phyloP scores from a whole-genome alignment of 177 flowering plant genomes.

The Vitis hybrid region DNA sequence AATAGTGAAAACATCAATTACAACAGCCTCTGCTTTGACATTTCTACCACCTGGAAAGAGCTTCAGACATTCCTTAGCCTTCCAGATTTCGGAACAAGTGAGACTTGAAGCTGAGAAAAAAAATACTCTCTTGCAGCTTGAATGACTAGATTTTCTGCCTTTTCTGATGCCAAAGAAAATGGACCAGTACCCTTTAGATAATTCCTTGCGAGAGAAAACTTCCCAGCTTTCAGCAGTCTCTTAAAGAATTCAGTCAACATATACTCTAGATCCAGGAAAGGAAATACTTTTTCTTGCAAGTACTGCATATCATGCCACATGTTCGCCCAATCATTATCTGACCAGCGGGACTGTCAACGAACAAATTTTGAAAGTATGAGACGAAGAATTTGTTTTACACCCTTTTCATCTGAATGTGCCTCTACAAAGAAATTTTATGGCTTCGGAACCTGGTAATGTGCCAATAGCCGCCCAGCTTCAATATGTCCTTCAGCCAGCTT shows the following conservation, averaged over 20 bases:
- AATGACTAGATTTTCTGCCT: slow-evolving; percentile 89
- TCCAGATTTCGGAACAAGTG: slow-evolving; percentile 87
- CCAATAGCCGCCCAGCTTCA: slow-evolving; percentile 88
- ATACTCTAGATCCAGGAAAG: slow-evolving; percentile 83
- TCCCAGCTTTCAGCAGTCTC: slow-evolving; percentile 94
- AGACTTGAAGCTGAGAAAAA: slow-evolving; percentile 95
- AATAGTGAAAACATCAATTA: slow-evolving; percentile 80
- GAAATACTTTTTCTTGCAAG: slow-evolving; percentile 86
- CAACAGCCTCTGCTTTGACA: slow-evolving; percentile 78
- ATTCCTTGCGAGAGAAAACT: slow-evolving; percentile 91
- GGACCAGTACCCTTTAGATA: slow-evolving; percentile 81
- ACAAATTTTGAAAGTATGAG: slow-evolving; percentile 94
- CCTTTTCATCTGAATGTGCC: slow-evolving; percentile 53
- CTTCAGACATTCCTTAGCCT: slow-evolving; percentile 89
- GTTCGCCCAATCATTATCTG: slow-evolving; percentile 93
- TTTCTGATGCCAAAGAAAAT: slow-evolving; percentile 68
- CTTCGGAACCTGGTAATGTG: slow-evolving; percentile 45
- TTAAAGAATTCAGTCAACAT: slow-evolving; percentile 88
- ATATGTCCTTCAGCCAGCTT: no score
- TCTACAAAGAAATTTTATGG: no score
- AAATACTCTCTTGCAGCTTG: slow-evolving; percentile 90
- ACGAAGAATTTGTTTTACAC: slow-evolving; percentile 91
- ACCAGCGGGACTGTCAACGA: slow-evolving; percentile 74
- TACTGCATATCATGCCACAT: slow-evolving; percentile 95
- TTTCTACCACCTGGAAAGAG: slow-evolving; percentile 73